phyloP scores from a whole-genome alignment of 139 green algal genomes.

The Deuterostichococcus epilithicus region DNA sequence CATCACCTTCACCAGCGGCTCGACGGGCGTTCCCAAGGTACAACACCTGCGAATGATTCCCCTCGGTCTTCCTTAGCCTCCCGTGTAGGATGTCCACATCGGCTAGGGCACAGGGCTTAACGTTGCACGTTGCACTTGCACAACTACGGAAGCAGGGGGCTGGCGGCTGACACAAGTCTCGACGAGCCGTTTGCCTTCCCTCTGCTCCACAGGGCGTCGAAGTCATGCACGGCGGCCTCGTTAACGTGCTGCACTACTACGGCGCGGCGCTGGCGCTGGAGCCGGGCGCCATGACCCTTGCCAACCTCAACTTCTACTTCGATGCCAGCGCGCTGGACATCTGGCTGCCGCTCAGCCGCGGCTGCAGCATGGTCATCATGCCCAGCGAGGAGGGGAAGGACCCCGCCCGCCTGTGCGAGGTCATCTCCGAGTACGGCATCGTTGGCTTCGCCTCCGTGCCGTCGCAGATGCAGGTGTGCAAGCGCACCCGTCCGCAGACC shows the following conservation, averaged over 20 bases:
- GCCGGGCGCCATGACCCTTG: slow-evolving; percentile 21
- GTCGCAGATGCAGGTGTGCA: not conserved
- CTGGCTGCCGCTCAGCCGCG: not conserved
- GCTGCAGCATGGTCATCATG: not conserved
- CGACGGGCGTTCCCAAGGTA: slow-evolving; percentile 54
- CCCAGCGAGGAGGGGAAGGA: not conserved
- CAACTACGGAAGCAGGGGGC: too few relatives aligned
- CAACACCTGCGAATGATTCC: slow-evolving; percentile 20
- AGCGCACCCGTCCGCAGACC: too few relatives aligned
- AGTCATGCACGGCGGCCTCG: not conserved
- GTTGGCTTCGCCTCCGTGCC: not conserved
- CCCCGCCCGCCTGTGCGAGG: slow-evolving; percentile 8
- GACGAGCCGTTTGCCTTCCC: not conserved
- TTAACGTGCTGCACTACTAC: not conserved
- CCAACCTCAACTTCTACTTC: slow-evolving; percentile 24
- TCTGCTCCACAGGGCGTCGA: not conserved
- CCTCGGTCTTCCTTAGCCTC: too few relatives aligned
- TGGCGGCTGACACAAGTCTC: too few relatives aligned
- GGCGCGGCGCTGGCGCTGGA: not conserved
- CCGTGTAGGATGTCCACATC: slow-evolving; percentile 21
- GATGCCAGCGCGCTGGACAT: not conserved
- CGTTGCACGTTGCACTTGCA: too few relatives aligned
- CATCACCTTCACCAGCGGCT: slow-evolving; percentile 62
- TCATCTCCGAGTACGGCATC: slow-evolving; percentile 6
- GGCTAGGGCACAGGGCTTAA: slow-evolving; percentile 30